Conservation (phyloP, 2,329 filamentous ascomycete species). For the Paracorniculantispora psalliotae region DNA sequence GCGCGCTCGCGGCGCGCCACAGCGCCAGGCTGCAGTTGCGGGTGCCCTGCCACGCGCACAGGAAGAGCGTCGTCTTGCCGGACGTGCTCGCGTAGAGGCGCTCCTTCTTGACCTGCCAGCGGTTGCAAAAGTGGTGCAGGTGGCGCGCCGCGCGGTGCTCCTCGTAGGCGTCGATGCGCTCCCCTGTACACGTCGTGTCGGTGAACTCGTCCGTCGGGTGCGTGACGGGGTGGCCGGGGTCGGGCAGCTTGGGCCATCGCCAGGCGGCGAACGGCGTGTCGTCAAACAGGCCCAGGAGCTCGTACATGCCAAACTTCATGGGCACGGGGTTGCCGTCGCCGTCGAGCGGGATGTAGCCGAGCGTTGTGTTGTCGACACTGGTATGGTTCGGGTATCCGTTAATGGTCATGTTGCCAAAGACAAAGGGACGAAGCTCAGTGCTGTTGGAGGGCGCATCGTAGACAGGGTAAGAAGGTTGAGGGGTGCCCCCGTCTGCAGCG, state of each 20-base stretch:
- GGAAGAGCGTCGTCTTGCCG: neutral
- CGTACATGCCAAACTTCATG: neutral
- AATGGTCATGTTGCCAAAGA: too few relatives aligned
- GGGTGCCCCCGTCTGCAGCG: neutral
- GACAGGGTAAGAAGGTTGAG: too few relatives aligned
- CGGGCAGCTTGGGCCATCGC: neutral
- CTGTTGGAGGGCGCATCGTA: too few relatives aligned
- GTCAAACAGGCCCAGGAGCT: neutral
- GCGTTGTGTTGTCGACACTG: neutral
- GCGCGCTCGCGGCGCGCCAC: neutral
- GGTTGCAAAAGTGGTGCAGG: neutral
- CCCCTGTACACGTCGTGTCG: neutral
- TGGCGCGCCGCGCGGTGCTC: neutral
- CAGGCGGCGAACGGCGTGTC: neutral
- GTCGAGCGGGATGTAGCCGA: neutral
- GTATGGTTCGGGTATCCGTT: too few relatives aligned
- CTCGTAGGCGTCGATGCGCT: neutral
- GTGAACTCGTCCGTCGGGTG: neutral
- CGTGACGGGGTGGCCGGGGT: neutral
- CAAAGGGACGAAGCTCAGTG: too few relatives aligned
- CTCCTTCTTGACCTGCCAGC: neutral
- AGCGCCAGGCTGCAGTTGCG: neutral
- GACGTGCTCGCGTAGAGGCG: neutral
- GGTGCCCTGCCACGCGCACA: neutral
- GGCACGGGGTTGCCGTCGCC: neutral